These are phyloP conservation scores for Cerioporus squamosus DNA, from an alignment of 1,284 basidiomycete species.

Conservation along the genomic window DNA sequence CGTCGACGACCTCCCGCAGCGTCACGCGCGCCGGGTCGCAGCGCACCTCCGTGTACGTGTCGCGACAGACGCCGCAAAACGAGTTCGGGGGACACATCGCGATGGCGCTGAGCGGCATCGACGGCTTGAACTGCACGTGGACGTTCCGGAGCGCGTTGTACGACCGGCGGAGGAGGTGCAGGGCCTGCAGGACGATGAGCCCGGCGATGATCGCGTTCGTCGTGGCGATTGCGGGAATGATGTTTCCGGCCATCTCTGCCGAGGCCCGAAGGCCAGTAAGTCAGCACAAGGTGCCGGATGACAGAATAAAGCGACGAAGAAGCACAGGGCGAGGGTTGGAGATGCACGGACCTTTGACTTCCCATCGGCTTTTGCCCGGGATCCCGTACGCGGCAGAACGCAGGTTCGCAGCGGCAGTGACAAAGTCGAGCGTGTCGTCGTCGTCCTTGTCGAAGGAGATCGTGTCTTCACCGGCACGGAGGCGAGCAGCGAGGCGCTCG, in stretches of 20 bases:
- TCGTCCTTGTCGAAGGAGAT: constrained; percentile 99
- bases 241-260: constrained; percentile 99
- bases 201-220: constrained; percentile 98
- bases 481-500: constrained; percentile 75
- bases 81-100: constrained; percentile 69
- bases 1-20: constrained; percentile 74
- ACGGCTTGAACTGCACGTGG: constrained; percentile 75
- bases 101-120: constrained; percentile 74
- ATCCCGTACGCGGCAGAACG: constrained; percentile 92
- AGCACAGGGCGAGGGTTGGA: not conserved
- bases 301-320: not conserved
- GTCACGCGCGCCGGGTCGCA: constrained; percentile 72
- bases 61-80: constrained; percentile 84
- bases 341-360: constrained; percentile 80
- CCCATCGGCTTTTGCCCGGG: constrained; percentile 88
- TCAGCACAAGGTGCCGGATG: not conserved
- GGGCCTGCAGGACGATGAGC: constrained; percentile 90
- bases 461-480: constrained; percentile 73
- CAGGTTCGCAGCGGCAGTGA: constrained; percentile 93
- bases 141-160: constrained; percentile 68
- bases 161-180: constrained; percentile 77
- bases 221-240: constrained; percentile 98
- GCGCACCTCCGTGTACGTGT: constrained; percentile 77
- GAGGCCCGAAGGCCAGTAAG: not conserved
- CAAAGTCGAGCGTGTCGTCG: constrained; percentile 95